Evolutionary conservation across 257 asterid genomes (phyloP).

Genomic region (Capsicum chinense): DNA sequence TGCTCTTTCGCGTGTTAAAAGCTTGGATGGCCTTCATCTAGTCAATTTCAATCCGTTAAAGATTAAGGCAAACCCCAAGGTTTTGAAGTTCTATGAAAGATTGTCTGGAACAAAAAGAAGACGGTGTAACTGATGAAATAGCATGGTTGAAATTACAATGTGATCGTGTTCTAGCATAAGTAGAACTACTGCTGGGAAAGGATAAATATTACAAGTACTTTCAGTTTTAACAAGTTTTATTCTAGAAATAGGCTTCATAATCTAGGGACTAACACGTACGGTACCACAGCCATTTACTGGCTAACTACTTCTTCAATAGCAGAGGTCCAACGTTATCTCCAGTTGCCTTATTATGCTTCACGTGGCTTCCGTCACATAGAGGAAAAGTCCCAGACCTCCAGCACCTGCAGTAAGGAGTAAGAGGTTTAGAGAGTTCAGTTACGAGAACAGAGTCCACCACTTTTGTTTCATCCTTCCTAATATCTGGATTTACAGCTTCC

Average conservation of each 20-base stretch:
- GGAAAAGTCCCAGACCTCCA: slow-evolving; percentile 97
- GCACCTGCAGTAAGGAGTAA: slow-evolving; percentile 97
- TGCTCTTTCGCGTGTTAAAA: slow-evolving; percentile 76
- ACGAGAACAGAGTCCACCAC: slow-evolving; percentile 84
- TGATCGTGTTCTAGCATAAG: background rate
- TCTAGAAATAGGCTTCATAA: slow-evolving; percentile 25
- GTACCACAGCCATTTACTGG: slow-evolving; percentile 4
- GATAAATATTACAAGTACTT: background rate
- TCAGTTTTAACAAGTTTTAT: background rate
- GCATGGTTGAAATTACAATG: background rate
- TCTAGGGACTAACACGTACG: background rate
- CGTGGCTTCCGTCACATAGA: slow-evolving; percentile 83
- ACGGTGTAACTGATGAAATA: background rate
- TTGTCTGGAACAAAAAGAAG: slow-evolving; percentile 31
- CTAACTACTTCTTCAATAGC: slow-evolving; percentile 74
- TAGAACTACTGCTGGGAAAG: background rate
- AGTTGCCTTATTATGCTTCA: slow-evolving; percentile 88
- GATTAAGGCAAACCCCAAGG: slow-evolving; percentile 76
- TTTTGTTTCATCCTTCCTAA: slow-evolving; percentile 83
- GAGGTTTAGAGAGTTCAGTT: slow-evolving; percentile 78
- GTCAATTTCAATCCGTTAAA: slow-evolving; percentile 54
- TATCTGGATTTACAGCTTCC: slow-evolving; percentile 71
- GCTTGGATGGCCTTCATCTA: slow-evolving; percentile 62
- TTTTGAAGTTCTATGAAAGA: slow-evolving; percentile 59
- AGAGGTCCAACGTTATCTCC: slow-evolving; percentile 97